Evolutionary conservation across 2,329 filamentous ascomycete genomes (phyloP), one percentile per base, ranked within the genome.

Genomic region (Fusarium denticulatum): DNA sequence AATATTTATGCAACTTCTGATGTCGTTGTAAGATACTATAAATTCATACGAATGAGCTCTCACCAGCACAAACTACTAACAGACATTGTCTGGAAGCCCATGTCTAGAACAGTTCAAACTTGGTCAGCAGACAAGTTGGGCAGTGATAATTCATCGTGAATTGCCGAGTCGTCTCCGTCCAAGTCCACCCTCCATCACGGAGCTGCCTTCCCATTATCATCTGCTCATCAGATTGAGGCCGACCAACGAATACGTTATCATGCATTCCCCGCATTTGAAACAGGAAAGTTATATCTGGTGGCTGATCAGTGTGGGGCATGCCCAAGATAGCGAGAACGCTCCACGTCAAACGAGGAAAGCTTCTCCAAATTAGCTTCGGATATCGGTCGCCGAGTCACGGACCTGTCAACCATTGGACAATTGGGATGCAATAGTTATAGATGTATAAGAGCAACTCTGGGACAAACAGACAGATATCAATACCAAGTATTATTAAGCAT

Each of bases 261-360:
- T 42, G 34, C 40, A 34, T 49, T 18, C 69, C 62, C 58, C 50
- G 67, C 63, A 56, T n/a, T 45, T 18, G 11, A 46, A 70, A 28
- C 1, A 57, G 71, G 70, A 60, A 73, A 60, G 71, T 71, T 50
- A 49, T 73, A 56, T 70, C 70, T 61, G 20, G 40, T 43, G 56
- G 49, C 60, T 47, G n/a, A 45, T 46, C 5, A 7, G 2, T 2
- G 65, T 67, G 70, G 70, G 50, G 50, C 47, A 8, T 0, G 8
- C 5, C 13, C 3, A 14, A 45, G 43, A 52, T 30, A 59, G 26
- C 32, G 20, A 46, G 22, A 57, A 36, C 14, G 7, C 32, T 26
- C 8, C 10, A 7, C 28, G n/a, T 47, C 60, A 5, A 59, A 73
- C 46, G 11, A 43, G 61, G 70, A 45, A 73, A 60, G 57, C n/a